Percentiles rank a stretch among this genome's conserved stretches.
phyloP scores from a whole-genome alignment of 2,329 filamentous ascomycete genomes.

The Colletotrichum agaves region DNA sequence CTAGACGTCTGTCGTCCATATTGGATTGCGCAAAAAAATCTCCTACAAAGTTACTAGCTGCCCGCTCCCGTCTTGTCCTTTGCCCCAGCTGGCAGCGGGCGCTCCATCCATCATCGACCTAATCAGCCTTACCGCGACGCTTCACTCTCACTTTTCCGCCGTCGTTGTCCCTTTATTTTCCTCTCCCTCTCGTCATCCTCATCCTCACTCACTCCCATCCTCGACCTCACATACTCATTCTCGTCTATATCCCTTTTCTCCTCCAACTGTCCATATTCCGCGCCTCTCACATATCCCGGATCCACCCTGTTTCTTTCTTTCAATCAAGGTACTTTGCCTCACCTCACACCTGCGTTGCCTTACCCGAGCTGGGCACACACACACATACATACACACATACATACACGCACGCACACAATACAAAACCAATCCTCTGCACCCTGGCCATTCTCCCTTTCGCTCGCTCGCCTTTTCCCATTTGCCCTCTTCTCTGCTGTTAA shows the following conservation, averaged over 20 bases:
- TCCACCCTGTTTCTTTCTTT: conserved; percentile 29
- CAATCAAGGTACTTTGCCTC: conserved; percentile 19
- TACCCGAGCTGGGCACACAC: conserved; percentile 10
- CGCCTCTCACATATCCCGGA: conserved; percentile 16
- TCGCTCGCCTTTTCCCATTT: neutral
- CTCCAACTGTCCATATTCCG: conserved; percentile 14
- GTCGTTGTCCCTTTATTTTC: conserved; percentile 10
- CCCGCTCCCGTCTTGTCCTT: conserved; percentile 34
- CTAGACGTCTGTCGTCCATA: conserved; percentile 15
- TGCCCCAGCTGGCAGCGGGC: conserved; percentile 28
- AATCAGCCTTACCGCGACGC: conserved; percentile 36
- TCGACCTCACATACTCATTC: conserved; percentile 16
- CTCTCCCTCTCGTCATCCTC: conserved; percentile 6
- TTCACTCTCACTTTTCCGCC: conserved; percentile 15
- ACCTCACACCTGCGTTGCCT: neutral
- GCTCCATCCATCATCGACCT: conserved; percentile 33
- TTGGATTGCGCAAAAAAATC: conserved; percentile 22
- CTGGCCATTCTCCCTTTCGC: conserved; percentile 11
- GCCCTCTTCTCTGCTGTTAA: conserved; percentile 9
- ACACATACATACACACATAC: too few relatives aligned
- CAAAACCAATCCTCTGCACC: conserved; percentile 8
- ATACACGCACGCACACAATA: neutral
- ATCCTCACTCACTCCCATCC: conserved; percentile 9
- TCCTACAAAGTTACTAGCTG: conserved; percentile 37
- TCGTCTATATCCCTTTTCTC: conserved; percentile 5